Percentiles rank a stretch among this genome's conserved stretches.
phyloP scores from a whole-genome alignment of 2,329 filamentous ascomycete species.

The Westerdykella ornata region DNA sequence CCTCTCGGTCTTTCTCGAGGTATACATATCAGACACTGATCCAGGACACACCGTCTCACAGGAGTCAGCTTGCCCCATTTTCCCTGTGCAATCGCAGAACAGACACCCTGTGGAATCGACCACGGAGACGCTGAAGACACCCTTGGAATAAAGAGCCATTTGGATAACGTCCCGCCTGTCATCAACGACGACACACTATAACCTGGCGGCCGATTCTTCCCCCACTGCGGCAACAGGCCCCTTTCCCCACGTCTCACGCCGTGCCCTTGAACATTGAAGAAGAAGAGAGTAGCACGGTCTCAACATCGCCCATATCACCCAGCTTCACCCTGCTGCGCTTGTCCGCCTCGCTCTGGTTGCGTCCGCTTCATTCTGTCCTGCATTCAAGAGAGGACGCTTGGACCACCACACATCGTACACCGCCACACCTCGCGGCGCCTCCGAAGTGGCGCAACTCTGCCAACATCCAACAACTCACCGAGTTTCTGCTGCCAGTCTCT shows the following conservation, averaged over 20 bases:
- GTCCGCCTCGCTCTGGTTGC: constrained; percentile 15
- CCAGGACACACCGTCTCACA: constrained; percentile 22
- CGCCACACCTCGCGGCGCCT: constrained; percentile 25
- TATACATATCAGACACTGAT: constrained; percentile 28
- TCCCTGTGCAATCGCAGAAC: constrained; percentile 22
- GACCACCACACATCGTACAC: constrained; percentile 3
- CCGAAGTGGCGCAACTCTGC: constrained; percentile 17
- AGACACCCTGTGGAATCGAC: constrained; percentile 5
- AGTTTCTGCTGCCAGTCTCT: constrained; percentile 21
- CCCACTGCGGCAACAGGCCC: constrained; percentile 27
- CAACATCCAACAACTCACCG: constrained; percentile 23
- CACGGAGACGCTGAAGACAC: constrained; percentile 11
- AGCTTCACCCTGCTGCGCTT: constrained; percentile 16
- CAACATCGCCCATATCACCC: constrained; percentile 25
- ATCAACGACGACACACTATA: not conserved
- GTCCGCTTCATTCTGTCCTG: constrained; percentile 17
- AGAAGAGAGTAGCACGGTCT: constrained; percentile 17
- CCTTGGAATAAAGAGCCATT: constrained; percentile 13
- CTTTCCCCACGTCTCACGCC: constrained; percentile 25
- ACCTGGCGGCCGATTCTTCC: constrained; percentile 16
- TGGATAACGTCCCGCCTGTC: constrained; percentile 11
- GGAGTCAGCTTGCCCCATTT: constrained; percentile 14
- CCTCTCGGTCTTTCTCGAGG: constrained; percentile 16
- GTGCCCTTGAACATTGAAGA: too few species aligned
- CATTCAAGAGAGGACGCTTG: constrained; percentile 14